Base-by-base conservation (phyloP, 2,329 filamentous ascomycete genomes). In the Bipolaris zeicola region DNA sequence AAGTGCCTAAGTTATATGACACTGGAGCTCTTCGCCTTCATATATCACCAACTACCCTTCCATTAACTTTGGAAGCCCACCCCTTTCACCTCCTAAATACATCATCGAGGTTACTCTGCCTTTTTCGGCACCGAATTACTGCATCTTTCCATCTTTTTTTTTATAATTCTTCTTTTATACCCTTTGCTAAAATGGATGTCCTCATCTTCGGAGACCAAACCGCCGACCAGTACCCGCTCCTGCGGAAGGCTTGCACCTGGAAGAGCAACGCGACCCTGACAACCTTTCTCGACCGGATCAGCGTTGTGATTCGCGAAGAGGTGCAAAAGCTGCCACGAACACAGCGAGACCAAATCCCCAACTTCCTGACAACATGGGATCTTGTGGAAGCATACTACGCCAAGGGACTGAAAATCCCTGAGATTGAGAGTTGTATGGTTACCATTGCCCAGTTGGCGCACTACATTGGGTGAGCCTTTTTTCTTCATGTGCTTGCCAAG, bases 151-250 rank as follows among this genome's bases (percentile, higher is more conserved):
- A 60, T 41, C 28, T 52, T 50, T 48, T 45, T n/a, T 45, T 38
- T 58, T 65, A n/a, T 63, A 55, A 63, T 58, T 61, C 59, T 38
- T 63, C 46, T 43, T 62, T 60, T 66, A 68, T 69, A 70, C 65
- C 65, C 63, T 57, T 57, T 54, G 57, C 54, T 50, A 76, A 52
- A 62, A 78, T 78, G 71, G 81, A 82, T 68, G 70, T 79, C 56
- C 82, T 89, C 73, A 83, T 90, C 60, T 89, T 90, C 71, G 87
- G 87, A 78, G 88, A 90, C 71, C 88, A 90, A 77, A 89, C 87
- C 58, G 81, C 86, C 66, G 86, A 89, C 73, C 87, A 87, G 66
- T 85, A 88, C 70, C 79, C 78, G 64, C 85, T 89, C 62, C 77
- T 90, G 58, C 76, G 78, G 63, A 80, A 80, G 66, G 74, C 80